Evolutionary conservation across 208 protist genomes (phyloP), one percentile per base, ranked within the genome.

Genomic region (Leishmania tarentolae): DNA sequence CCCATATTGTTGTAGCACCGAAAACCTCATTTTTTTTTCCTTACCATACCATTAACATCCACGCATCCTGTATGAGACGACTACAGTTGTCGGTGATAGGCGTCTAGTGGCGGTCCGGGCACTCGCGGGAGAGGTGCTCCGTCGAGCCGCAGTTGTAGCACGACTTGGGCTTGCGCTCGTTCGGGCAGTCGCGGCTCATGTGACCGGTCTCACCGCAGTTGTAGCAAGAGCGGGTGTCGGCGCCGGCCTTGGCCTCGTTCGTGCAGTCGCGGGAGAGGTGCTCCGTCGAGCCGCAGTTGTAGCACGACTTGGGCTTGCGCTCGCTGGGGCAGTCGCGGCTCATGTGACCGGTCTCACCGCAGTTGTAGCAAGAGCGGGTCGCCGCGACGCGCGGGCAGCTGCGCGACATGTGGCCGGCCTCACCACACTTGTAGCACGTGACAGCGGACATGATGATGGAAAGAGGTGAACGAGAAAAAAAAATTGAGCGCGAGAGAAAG

Each of bases 111-210:
- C 79, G 73, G 71, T 85, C 90, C 81, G 86, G 92, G 88, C 92
- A 95, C 47, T 95, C 88, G 86, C 89, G 87, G 52, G 80, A 86
- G 74, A 92, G 72, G 88, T 97, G 94, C 63, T 93, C 94, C n/a
- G 91, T 82, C 78, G 94, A 63, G 53, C 90, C 88, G 83, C 94
- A 97, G 83, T 88, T 88, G 90, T 94, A 92, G 88, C 93, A 95
- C 42, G 82, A 77, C 82, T 87, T 79, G 9, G 78, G 78, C 83
- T 85, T 82, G 82, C 86, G 82, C 78, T 86, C 88, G 57, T 76
- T 87, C 46, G 89, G 88, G 89, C 92, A 95, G 53, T 95, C 91
- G 81, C 88, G 85, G 89, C 91, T 83, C 86, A 95, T 68, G 86
- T 95, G 92, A 63, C 90, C 92, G 19, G 88, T 71, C 78, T 90